Conservation (phyloP, 2,329 filamentous ascomycete genomes). For the Coniochaeta sp. region DNA sequence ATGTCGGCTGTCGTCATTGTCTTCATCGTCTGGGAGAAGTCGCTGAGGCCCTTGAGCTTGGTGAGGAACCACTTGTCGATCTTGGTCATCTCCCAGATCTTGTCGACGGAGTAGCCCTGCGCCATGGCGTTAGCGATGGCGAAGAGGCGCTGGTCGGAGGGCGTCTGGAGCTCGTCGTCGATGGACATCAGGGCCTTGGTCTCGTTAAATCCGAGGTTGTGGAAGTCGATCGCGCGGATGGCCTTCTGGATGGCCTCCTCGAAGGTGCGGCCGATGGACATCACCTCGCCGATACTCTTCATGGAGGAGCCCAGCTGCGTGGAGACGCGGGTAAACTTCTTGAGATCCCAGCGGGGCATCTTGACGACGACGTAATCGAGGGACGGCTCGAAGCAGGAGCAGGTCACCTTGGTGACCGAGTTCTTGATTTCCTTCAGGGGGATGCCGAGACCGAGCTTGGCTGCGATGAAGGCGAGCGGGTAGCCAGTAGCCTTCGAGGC, state of each 20-base stretch:
- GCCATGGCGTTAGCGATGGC: constrained; percentile 98
- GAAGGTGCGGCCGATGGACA: constrained; percentile 95
- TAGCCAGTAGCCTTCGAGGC: constrained; percentile 97
- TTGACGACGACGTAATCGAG: constrained; percentile 98
- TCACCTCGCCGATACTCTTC: constrained; percentile 99
- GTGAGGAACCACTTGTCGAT: constrained; percentile 98
- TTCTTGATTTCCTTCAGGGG: constrained; percentile 95
- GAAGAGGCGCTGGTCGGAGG: constrained; percentile 94
- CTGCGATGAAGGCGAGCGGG: constrained; percentile 90
- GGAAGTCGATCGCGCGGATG: constrained; percentile 88
- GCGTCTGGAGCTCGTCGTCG: constrained; percentile 91
- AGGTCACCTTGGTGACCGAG: constrained; percentile 90
- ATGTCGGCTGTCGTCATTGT: constrained; percentile 59
- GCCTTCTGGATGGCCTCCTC: constrained; percentile 99
- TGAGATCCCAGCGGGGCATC: constrained; percentile 97
- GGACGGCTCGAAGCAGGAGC: constrained; percentile 96
- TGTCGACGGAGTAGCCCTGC: constrained; percentile 85
- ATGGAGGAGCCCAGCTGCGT: constrained; percentile 95
- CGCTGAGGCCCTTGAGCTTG: constrained; percentile 82
- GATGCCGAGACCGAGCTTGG: constrained; percentile 91
- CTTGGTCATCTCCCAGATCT: constrained; percentile 97
- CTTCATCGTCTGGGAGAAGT: constrained; percentile 78
- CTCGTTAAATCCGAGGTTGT: constrained; percentile 92
- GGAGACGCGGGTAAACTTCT: constrained; percentile 96
- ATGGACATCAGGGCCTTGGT: constrained; percentile 91